phyloP scores from a whole-genome alignment of 768 basidiomycete genomes.

The Lyophyllum shimeji region DNA sequence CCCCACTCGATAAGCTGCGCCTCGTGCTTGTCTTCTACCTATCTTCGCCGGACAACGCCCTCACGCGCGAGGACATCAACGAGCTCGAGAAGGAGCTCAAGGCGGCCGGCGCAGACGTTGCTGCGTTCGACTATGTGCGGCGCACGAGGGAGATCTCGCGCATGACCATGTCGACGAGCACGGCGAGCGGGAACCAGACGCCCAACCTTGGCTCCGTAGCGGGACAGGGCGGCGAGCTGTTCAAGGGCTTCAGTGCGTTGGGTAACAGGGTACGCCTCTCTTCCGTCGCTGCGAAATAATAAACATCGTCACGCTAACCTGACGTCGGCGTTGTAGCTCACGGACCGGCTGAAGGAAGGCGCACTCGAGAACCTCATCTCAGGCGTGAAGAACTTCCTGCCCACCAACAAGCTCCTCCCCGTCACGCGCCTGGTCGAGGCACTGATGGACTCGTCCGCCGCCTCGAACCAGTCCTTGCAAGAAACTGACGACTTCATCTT shows the following conservation, averaged over 20 bases:
- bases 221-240: constrained; percentile 81
- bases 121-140: constrained; percentile 91
- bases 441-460: constrained; percentile 94
- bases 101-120: constrained; percentile 73
- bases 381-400: constrained; percentile 97
- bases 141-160: constrained; percentile 87
- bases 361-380: constrained; percentile 97
- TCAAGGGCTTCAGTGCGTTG: constrained; percentile 91
- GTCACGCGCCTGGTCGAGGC: constrained; percentile 94
- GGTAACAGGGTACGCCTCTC: constrained; percentile 71
- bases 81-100: constrained; percentile 90
- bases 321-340: constrained; percentile 66
- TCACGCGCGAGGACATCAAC: constrained; percentile 84
- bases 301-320: neutral
- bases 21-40: constrained; percentile 95
- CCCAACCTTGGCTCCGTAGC: constrained; percentile 60
- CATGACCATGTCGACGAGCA: constrained; percentile 74
- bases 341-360: constrained; percentile 90
- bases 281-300: neutral
- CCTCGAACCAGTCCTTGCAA: constrained; percentile 90
- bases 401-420: constrained; percentile 89
- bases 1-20: constrained; percentile 84
- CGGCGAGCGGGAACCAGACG: constrained; percentile 60
- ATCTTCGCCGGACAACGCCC: constrained; percentile 74
- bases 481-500: constrained; percentile 96